Base-by-base conservation (phyloP, 2,329 filamentous ascomycete genomes). In the Capronia epimyces region DNA sequence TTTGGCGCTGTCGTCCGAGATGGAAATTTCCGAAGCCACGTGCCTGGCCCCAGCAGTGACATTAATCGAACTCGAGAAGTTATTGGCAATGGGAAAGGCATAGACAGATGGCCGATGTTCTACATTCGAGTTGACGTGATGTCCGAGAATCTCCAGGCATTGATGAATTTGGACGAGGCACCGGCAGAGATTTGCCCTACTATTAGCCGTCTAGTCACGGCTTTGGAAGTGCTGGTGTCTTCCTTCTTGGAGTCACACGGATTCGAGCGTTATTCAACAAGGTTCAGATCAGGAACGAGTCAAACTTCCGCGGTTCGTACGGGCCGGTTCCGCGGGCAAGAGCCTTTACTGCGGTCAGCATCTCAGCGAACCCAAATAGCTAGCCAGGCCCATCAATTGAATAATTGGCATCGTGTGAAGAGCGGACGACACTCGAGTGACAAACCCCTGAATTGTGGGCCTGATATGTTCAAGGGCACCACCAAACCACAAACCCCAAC, bases 71-170 rank as follows among this genome's bases (percentile, higher is more conserved):
- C 9, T 22, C 12, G 70, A 74, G 13, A 67, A 64, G 41, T 59
- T 12, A n/a, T 15, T 31, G 52, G 41, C 13, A n/a, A 29, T 18
- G 29, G 18, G 5, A 91, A 87, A 64, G 76, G 82, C 0, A 72
- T 90, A 8, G 89, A 96, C 62, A 79, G 81, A 44, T 93, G 88
- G 82, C 89, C 91, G 0, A 91, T 91, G 83, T 97, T 95, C 62
- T 86, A 83, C 60, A 69, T 97, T n/a, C 80, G 80, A 22, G 78
- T 95, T 29, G 69, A 74, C 1, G 16, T 29, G 79, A 1, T 54
- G 51, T 18, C 24, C 13, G 25, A 27, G n/a, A 36, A 32, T 22
- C 12, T 7, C 46, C 64, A 3, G 49, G 52, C 8, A 70, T 76
- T 46, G 71, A 76, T 10, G 71, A 72, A 22, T 65, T 66, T 46